A percentile compares a stretch with the other conserved stretches of the same genome.
phyloP scores from a whole-genome alignment of 495 filamentous ascomycete species.

The Neurospora tetrasperma region DNA sequence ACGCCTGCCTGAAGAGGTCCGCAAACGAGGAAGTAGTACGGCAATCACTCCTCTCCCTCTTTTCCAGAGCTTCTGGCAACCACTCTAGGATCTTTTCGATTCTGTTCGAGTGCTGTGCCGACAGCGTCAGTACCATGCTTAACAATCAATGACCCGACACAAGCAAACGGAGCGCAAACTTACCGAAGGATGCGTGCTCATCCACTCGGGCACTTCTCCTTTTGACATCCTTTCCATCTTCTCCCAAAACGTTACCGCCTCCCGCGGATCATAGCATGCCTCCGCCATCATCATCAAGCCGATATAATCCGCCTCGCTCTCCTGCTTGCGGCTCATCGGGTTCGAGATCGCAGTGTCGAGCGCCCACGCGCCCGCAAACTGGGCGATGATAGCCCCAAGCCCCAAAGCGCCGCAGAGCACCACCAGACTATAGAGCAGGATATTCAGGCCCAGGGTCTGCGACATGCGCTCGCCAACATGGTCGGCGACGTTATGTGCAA shows the following conservation, averaged over 20 bases:
- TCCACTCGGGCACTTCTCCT: slow-evolving; percentile 57
- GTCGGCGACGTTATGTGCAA: slow-evolving; percentile 80
- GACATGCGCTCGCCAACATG: slow-evolving; percentile 72
- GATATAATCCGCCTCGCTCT: slow-evolving; percentile 74
- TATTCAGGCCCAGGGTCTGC: slow-evolving; percentile 44
- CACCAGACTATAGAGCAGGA: slow-evolving; percentile 40
- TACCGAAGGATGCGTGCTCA: slow-evolving; percentile 81
- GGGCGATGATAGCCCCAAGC: slow-evolving; percentile 27
- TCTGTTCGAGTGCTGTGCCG: slow-evolving; percentile 50
- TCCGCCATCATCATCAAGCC: slow-evolving; percentile 61
- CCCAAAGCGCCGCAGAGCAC: slow-evolving; percentile 43
- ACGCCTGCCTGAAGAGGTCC: slow-evolving; percentile 25
- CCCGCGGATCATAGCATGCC: slow-evolving; percentile 59
- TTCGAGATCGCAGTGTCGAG: slow-evolving; percentile 54
- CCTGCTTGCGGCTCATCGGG: slow-evolving; percentile 59
- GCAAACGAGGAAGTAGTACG: slow-evolving; percentile 27
- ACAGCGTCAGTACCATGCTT: neutral
- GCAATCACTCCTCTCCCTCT: slow-evolving; percentile 43
- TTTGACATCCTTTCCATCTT: slow-evolving; percentile 58
- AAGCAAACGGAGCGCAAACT: slow-evolving; percentile 11
- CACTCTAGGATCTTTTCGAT: slow-evolving; percentile 60
- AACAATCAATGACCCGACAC: neutral
- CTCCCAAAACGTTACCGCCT: slow-evolving; percentile 64
- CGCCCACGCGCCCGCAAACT: slow-evolving; percentile 30
- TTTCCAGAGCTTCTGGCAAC: slow-evolving; percentile 49